These are phyloP conservation scores for Dryas alaskensis DNA, from an alignment of 306 rosid species.

Conservation along the genomic window DNA sequence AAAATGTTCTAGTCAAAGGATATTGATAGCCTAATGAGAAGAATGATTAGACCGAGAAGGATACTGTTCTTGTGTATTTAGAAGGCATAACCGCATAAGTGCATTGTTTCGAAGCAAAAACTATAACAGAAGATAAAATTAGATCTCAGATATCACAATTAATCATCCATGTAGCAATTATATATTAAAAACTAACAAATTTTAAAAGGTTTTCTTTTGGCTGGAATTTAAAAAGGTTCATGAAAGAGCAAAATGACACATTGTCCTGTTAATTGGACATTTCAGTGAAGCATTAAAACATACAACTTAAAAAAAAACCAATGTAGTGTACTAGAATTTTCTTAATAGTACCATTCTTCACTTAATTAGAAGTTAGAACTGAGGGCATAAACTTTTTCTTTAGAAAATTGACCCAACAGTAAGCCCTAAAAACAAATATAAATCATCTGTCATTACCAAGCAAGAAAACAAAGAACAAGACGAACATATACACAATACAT, in stretches of 20 bases:
- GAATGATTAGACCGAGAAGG: background rate
- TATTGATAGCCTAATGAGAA: conserved; percentile 13
- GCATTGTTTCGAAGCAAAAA: background rate
- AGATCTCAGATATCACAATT: background rate
- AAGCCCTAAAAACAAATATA: background rate
- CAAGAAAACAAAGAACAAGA: background rate
- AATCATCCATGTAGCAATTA: background rate
- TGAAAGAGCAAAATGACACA: background rate
- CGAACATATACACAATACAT: too few species aligned
- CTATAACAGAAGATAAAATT: background rate
- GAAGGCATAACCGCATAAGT: background rate
- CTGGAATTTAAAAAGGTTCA: background rate
- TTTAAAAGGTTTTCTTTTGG: too few species aligned
- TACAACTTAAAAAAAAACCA: background rate
- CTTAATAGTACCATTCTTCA: background rate
- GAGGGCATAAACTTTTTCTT: background rate
- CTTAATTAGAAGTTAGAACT: background rate
- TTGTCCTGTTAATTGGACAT: background rate
- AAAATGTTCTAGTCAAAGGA: conserved; percentile 36
- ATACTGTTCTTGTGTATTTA: background rate
- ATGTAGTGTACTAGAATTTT: background rate
- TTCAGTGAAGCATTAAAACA: background rate
- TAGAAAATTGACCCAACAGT: background rate
- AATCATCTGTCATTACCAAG: background rate
- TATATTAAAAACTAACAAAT: background rate